Conservation (phyloP, 2,329 filamentous ascomycete genomes). For the Peltaster fructicola region DNA sequence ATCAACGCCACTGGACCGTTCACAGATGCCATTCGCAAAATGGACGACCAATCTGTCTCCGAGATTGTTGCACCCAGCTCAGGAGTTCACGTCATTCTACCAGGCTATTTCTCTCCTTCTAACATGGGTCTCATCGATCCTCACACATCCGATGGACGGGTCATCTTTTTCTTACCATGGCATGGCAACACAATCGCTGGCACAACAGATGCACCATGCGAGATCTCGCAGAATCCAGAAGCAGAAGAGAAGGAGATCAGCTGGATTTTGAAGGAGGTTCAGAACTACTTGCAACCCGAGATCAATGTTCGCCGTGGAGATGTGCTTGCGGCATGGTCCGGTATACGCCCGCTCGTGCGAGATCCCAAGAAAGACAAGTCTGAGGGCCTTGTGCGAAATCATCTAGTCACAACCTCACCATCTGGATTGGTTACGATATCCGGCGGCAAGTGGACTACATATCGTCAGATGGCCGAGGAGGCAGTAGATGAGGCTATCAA, state of each 20-base stretch:
- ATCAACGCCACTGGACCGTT: constrained; percentile 85
- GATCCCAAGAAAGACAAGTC: constrained; percentile 75
- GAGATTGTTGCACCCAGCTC: constrained; percentile 76
- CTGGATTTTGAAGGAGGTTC: constrained; percentile 74
- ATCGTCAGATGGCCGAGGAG: constrained; percentile 84
- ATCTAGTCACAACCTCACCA: constrained; percentile 61
- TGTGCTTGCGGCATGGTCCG: constrained; percentile 80
- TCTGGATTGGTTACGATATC: constrained; percentile 72
- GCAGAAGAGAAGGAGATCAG: constrained; percentile 71
- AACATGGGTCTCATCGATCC: constrained; percentile 83
- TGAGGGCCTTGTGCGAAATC: constrained; percentile 73
- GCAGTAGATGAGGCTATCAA: constrained; percentile 65
- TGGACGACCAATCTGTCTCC: constrained; percentile 54
- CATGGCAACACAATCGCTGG: constrained; percentile 85
- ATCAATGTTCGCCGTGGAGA: constrained; percentile 73
- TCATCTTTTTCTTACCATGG: constrained; percentile 89
- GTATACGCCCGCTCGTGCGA: constrained; percentile 70
- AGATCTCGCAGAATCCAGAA: constrained; percentile 54
- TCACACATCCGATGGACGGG: constrained; percentile 68
- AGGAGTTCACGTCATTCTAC: constrained; percentile 72
- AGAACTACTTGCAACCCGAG: constrained; percentile 64
- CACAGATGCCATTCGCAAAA: constrained; percentile 67
- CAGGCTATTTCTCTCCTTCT: constrained; percentile 68
- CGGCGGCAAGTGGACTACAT: constrained; percentile 85
- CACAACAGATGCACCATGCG: constrained; percentile 63